Percentiles rank a stretch among this genome's conserved stretches.
Conservation (phyloP, 2,329 filamentous ascomycete species). For the Emergomyces africanus region DNA sequence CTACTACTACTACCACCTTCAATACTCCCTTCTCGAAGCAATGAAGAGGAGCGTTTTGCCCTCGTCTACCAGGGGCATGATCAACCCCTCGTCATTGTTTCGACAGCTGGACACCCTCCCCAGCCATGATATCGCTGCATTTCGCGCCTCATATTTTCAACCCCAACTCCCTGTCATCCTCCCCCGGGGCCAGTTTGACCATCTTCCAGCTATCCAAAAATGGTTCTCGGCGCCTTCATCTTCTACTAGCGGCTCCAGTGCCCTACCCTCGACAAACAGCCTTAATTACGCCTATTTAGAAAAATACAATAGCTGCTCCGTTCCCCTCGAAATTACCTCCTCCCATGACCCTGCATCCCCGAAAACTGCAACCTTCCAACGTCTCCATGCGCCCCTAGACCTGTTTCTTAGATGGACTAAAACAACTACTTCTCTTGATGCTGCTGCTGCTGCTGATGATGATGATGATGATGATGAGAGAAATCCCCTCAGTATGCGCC, state of each 20-base stretch:
- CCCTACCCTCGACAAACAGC: slow-evolving; percentile 6
- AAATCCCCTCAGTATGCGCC: slow-evolving; percentile 18
- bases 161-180: slow-evolving; percentile 42
- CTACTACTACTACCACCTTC: no score
- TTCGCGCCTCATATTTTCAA: slow-evolving; percentile 42
- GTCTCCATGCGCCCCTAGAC: slow-evolving; percentile 39
- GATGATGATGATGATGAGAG: slow-evolving; percentile 13
- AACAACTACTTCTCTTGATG: slow-evolving; percentile 12
- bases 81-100: not conserved
- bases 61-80: not conserved
- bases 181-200: slow-evolving; percentile 28
- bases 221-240: slow-evolving; percentile 44
- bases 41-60: not conserved
- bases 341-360: not conserved
- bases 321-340: slow-evolving; percentile 48
- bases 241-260: slow-evolving; percentile 14
- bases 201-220: slow-evolving; percentile 41
- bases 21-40: not conserved
- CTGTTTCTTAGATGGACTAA: slow-evolving; percentile 49
- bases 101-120: slow-evolving; percentile 18
- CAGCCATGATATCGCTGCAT: slow-evolving; percentile 27
- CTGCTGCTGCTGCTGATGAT: slow-evolving; percentile 13
- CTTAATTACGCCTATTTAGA: slow-evolving; percentile 34
- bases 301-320: slow-evolving; percentile 34
- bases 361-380: slow-evolving; percentile 26